Base-by-base conservation (phyloP, 805 yeast species). In the Pichia pseudocactophila region DNA sequence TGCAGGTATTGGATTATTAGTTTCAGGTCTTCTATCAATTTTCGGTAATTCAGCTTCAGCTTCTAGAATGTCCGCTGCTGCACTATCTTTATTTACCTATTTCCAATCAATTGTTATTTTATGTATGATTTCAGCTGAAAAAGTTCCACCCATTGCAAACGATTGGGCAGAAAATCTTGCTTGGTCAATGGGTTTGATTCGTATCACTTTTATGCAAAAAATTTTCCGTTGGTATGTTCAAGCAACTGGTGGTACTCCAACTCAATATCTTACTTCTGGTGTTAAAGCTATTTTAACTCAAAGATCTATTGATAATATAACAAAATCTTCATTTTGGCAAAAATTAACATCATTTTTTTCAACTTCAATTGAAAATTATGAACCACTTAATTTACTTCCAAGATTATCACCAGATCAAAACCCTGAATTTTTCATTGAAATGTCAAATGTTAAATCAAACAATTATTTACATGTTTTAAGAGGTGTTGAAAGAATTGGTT, bases 151-250 rank as follows among this genome's bases (percentile, higher is more conserved):
- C 15, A 86, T 89, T 55, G 96, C 95, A 7, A 73, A 83, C 11
- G 79, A 95, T 8, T 89, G 97, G 97, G 69, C 88, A 6, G 94
- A 85, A 61, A 88, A 89, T 57, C 69, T 89, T 56, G 88, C 87
- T 26, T 89, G 97, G 97, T 85, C 96, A 2, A 85, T 89, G 84
- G 97, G 97, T 2, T 69, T 89, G 46, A 85, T 89, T 52, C 69
- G 81, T 57, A 74, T 83, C 33, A 54, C 56, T 2, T 89, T 88
- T 59, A 84, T 89, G 95, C 96, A 89, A 63, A 66, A 76, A 46
- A 80, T 84, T 48, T 82, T 84, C 61, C 69, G 90, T 53, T 84
- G 94, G 94, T 84, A 80, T 53, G 76, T 84, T 35, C 88, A 84
- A 58, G 65, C 92, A 25, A 88, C 97, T 1, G 97, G 97, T 38